Base-by-base conservation (phyloP, 108 stramenopile species). In the Phaeodactylum tricornutum region DNA sequence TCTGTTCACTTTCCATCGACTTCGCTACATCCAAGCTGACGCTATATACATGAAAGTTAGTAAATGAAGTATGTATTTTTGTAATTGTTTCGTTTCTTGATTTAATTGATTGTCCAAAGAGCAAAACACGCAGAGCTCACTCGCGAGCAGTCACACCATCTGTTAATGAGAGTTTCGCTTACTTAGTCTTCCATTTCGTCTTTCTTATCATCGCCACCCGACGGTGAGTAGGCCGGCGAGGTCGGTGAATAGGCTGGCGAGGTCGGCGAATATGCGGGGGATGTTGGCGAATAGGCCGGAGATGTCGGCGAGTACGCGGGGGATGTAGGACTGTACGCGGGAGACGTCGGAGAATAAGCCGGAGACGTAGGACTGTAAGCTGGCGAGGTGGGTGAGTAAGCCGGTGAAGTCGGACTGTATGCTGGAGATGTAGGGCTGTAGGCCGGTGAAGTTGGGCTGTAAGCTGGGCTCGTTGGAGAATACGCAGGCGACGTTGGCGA, bases 241-340 rank as follows among this genome's bases (percentile, higher is more conserved):
- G 80, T 81, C 2, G 86, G 88, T n/a, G 73, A 74, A 57, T 94
- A 89, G 1, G 74, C 79, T 37, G 94, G 94, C 37, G 67, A 72
- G 6, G 86, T 83, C 1, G 85, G 87, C 20, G 57, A 57, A 44
- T 72, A 83, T 2, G 84, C 81, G 7, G 87, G 87, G 36, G 60
- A 61, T 7, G 71, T 69, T 20, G 61, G 50, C 29, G 39, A 44
- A 38, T 75, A 80, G 17, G 67, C 60, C 23, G 70, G 73, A 43
- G 62, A 64, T 4, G 75, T 61, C 47, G 86, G 86, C 26, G 62
- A 67, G 57, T 87, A 87, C 12, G 85, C 73, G 1, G 87, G 87
- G 15, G 75, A 77, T 7, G 87, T 88, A 1, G 91, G 94, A 14
- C 67, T 70, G 53, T 95, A 95, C 0, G 64, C 70, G 44, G 96